Percentiles rank a stretch among this genome's conserved stretches.
phyloP scores from a whole-genome alignment of 2,329 filamentous ascomycete species.

The Pseudocercospora macadamiae region DNA sequence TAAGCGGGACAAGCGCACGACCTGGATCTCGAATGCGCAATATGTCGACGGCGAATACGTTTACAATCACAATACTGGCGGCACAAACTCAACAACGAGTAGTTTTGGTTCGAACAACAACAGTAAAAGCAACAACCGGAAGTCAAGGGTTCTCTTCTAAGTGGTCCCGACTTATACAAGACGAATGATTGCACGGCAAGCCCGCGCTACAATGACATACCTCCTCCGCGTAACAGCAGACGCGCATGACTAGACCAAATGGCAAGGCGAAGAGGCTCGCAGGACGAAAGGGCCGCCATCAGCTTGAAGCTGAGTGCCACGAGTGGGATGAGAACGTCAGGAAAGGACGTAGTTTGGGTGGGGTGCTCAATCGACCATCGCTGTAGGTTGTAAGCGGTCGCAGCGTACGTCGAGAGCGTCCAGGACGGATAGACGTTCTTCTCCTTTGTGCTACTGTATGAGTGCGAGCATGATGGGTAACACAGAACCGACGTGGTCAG shows the following conservation, averaged over 20 bases:
- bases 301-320: too few species aligned
- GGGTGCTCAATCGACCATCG: too few species aligned
- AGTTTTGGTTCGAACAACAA: conserved; percentile 23
- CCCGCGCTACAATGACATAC: not conserved
- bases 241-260: not conserved
- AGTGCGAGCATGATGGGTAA: not conserved
- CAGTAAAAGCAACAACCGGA: conserved; percentile 11
- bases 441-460: not conserved
- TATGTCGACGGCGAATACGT: conserved; percentile 97
- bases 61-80: conserved; percentile 54
- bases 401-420: not conserved
- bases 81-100: conserved; percentile 23
- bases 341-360: too few species aligned
- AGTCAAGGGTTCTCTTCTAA: conserved; percentile 17
- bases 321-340: too few species aligned
- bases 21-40: conserved; percentile 83
- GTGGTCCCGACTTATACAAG: too few species aligned
- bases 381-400: too few species aligned
- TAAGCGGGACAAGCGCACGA: conserved; percentile 83
- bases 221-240: not conserved
- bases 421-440: not conserved
- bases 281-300: too few species aligned
- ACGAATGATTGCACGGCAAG: too few species aligned
- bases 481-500: not conserved
- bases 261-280: not conserved